Base-by-base conservation (phyloP, 139 green algal genomes). In the Chlorella sp. region DNA sequence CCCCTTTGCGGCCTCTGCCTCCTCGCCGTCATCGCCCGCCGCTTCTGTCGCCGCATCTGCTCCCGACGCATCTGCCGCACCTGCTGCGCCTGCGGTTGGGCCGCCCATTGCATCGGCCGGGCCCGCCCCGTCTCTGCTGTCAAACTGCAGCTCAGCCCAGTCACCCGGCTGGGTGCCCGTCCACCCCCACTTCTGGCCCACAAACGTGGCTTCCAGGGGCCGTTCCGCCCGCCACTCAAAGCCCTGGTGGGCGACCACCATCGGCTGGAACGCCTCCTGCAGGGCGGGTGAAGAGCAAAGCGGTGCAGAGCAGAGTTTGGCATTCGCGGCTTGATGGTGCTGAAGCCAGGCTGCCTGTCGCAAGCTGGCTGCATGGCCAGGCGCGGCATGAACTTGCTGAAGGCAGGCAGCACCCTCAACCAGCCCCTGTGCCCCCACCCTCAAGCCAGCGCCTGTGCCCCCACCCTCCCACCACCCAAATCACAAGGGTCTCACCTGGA, bases 101-200 rank as follows among this genome's bases (percentile, higher is more conserved):
- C 28, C n/a, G 43, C 32, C 30, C 16, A 16, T 16, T 24, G 51
- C 51, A 60, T 60, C 51, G 2, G 14, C 2, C 16, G 51, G 51
- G 13, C 9, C 51, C 13, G 51, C 51, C 16, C 13, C n/a, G 6
- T 78, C 72, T 3, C 72, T 46, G 72, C 72, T 78, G 72, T 78
- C 72, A 60, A 78, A 78, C 72, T 78, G 30, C 30, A 78, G 72
- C 72, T 78, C 72, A 16, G 72, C 72, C 72, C 72, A 78, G 72
- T 56, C 43, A 30, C 72, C 72, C 20, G 72, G 72, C 43, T 46
- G 41, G 16, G 13, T 38, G 6, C 20, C 70, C 40, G 70, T 51
- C 70, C 70, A 76, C 0, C 24, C 70, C 70, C 70, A 76, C 70
- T 77, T 77, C 72, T 77, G 72, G 26, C 72, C 72, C 41, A 77